Evolutionary conservation across 169 alveolate genomes (phyloP).

Genomic region (Eimeria sp.): DNA sequence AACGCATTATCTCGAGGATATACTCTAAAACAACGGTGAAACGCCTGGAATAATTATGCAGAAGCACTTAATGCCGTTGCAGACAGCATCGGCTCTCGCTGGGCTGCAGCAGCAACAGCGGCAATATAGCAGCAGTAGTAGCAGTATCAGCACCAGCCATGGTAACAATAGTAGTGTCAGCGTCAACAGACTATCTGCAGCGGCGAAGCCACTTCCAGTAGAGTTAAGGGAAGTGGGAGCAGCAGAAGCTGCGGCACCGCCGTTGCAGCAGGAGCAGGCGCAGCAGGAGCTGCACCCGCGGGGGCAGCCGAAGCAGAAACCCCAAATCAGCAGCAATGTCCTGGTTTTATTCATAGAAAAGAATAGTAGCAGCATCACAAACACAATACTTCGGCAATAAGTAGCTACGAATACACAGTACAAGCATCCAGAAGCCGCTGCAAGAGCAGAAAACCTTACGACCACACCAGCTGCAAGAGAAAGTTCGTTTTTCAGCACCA

Average conservation of each 20-base stretch:
- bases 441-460: neutral
- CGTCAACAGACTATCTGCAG: neutral
- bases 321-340: neutral
- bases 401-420: too few relatives aligned
- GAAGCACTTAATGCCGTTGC: neutral
- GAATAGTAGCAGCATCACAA: neutral
- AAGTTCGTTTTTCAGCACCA: too few relatives aligned
- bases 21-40: too few relatives aligned
- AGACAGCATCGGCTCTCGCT: neutral
- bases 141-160: too few relatives aligned
- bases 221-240: neutral
- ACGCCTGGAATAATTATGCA: neutral
- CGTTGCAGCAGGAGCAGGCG: too few relatives aligned
- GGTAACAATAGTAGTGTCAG: neutral
- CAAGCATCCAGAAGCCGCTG: neutral
- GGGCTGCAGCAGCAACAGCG: too few relatives aligned
- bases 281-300: neutral
- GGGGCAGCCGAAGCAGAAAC: neutral
- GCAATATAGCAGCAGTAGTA: too few relatives aligned
- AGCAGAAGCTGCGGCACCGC: neutral
- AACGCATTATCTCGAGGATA: too few relatives aligned
- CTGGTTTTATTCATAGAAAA: neutral
- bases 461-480: neutral
- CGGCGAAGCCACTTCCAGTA: constrained; percentile 10
- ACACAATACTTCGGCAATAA: neutral